Conservation (phyloP, 2,329 filamentous ascomycete genomes). For the Curvularia sp. region DNA sequence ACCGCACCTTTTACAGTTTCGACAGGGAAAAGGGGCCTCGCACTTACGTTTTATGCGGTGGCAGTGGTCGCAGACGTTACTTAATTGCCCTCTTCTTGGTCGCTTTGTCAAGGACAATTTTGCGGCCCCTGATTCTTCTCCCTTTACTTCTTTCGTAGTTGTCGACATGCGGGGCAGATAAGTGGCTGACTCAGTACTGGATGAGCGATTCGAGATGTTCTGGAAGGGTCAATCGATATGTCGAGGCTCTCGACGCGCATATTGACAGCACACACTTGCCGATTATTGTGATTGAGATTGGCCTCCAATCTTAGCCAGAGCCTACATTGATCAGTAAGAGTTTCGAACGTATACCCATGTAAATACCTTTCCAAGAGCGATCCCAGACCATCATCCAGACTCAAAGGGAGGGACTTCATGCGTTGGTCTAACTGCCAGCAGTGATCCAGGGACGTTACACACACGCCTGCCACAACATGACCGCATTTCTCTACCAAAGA, state of each 20-base stretch:
- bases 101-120: neutral
- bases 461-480: slow-evolving; percentile 2
- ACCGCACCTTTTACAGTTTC: too few relatives aligned
- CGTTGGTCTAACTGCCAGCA: neutral
- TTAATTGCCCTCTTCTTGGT: neutral
- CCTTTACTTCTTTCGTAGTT: neutral
- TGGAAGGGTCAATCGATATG: neutral
- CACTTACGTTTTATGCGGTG: too few relatives aligned
- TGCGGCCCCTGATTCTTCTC: neutral
- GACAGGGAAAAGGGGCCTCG: too few relatives aligned
- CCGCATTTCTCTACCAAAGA: slow-evolving; percentile 3
- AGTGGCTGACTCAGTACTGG: neutral
- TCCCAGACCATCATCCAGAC: neutral
- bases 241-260: slow-evolving; percentile 4
- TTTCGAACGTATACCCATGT: neutral
- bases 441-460: neutral
- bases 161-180: neutral
- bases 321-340: slow-evolving; percentile 1
- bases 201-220: neutral
- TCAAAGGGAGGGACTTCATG: too few relatives aligned
- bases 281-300: neutral
- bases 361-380: slow-evolving; percentile 5
- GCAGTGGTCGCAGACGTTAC: too few relatives aligned
- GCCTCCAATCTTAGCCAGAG: neutral
- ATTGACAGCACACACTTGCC: too few relatives aligned